Base-by-base conservation (phyloP, 2,329 filamentous ascomycete genomes). In the Boeremia lycopersici region DNA sequence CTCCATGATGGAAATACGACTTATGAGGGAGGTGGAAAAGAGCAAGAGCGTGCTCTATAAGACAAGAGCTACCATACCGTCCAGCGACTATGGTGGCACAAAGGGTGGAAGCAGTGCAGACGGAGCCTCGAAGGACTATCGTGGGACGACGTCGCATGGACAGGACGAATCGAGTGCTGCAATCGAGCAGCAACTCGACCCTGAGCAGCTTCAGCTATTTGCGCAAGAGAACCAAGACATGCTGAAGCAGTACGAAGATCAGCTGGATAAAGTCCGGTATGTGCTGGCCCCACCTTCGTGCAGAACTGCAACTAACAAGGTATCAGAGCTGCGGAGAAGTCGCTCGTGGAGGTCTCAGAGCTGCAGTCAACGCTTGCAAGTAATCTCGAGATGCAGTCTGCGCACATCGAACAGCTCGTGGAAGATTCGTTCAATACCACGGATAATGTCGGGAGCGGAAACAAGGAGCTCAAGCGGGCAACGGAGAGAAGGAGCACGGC, bases 161-260 rank as follows among this genome's bases (percentile, higher is more conserved):
- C 60, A 67, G 19, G 72, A 73, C 15, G 60, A 64, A 40, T 58
- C 63, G 36, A 66, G 56, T 30, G 52, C 59, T 25, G 68, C 73
- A 6, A 78, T 81, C 36, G 81, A 83, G 68, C 72, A 85, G 36
- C 84, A 87, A 59, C 79, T 97, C 57, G 91, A 89, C 15, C 82
- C 87, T 19, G 92, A 97, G 71, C 93, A 98, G 75, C 79, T 95
- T 47, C 93, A 97, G 74, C 84, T 96, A 71, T 98, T 99, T 77
- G 93, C 93, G 64, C 85, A 91, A 76, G 93, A 96, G 71, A 97
- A 98, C 71, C 88, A 92, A 74, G 88, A 91, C 60, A 92, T 99
- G 87, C 82, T 98, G 65, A 90, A 89, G 74, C 90, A 96, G 76
- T 96, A 96, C 75, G 91, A 97, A 75, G 91, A 89, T 77, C 92